A percentile compares a stretch with the other conserved stretches of the same genome.
Evolutionary conservation across 2,329 filamentous ascomycete species (phyloP).

Genomic region (Xylogone sp.): DNA sequence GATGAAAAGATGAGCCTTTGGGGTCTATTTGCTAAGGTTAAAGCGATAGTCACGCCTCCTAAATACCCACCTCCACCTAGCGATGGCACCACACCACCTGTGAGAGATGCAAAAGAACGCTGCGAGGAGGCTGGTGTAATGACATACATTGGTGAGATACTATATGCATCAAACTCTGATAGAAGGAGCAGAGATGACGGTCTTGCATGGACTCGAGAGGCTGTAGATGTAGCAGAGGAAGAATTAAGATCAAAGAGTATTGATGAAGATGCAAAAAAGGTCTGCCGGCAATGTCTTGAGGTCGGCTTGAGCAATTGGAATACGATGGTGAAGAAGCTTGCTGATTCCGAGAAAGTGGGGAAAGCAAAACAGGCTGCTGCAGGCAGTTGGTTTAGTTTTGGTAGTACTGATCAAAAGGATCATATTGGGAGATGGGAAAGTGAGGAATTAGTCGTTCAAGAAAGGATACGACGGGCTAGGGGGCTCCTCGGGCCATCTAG

Average conservation of each 20-base stretch:
- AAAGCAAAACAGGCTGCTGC: conserved; percentile 10
- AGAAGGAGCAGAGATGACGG: conserved; percentile 57
- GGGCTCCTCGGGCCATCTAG: conserved; percentile 14
- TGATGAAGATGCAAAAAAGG: conserved; percentile 43
- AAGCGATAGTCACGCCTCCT: conserved; percentile 41
- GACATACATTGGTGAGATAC: conserved; percentile 89
- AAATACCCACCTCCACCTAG: conserved; percentile 67
- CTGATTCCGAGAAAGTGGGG: conserved; percentile 29
- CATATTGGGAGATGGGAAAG: conserved; percentile 29
- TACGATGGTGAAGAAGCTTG: conserved; percentile 68
- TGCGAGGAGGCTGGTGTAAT: conserved; percentile 86
- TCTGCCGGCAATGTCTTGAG: conserved; percentile 73
- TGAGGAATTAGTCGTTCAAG: conserved; percentile 28
- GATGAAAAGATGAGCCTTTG: conserved; percentile 15
- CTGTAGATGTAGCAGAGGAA: conserved; percentile 74
- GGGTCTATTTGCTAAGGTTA: conserved; percentile 24
- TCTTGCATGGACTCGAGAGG: conserved; percentile 85
- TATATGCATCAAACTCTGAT: conserved; percentile 61
- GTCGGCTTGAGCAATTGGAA: conserved; percentile 80
- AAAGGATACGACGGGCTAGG: conserved; percentile 21
- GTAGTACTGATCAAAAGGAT: conserved; percentile 15
- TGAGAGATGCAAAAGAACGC: conserved; percentile 58
- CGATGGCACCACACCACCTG: conserved; percentile 65
- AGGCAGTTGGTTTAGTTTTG: conserved; percentile 25
- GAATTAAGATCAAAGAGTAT: conserved; percentile 44